Percentiles rank a stretch among this genome's conserved stretches.
Conservation (phyloP, 805 yeast genomes). For the Ogataea trehalophila region DNA sequence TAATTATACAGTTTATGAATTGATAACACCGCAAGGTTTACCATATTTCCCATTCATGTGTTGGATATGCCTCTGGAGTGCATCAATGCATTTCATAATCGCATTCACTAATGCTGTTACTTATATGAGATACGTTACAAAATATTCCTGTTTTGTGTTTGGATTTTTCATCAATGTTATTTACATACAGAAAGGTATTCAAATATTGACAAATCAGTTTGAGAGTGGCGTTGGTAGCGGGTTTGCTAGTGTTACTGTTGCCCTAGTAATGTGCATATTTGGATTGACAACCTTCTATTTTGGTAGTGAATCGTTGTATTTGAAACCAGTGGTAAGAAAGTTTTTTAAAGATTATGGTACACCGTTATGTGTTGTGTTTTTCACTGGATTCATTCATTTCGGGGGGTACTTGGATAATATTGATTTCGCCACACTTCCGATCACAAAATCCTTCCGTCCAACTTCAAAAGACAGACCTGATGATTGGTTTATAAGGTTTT, state of each 20-base stretch:
- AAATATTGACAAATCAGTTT: slow-evolving; percentile 73
- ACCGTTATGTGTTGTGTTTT: slow-evolving; percentile 78
- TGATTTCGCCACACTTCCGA: slow-evolving; percentile 59
- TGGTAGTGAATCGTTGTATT: slow-evolving; percentile 59
- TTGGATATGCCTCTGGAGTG: slow-evolving; percentile 92
- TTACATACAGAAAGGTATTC: slow-evolving; percentile 87
- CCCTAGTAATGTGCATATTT: slow-evolving; percentile 68
- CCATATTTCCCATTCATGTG: slow-evolving; percentile 86
- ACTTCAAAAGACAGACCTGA: slow-evolving; percentile 47
- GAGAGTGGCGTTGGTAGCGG: slow-evolving; percentile 28
- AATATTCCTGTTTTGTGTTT: slow-evolving; percentile 86
- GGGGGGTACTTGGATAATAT: slow-evolving; percentile 68
- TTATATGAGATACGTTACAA: slow-evolving; percentile 65
- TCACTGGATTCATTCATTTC: slow-evolving; percentile 90
- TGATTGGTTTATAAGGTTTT: slow-evolving; percentile 78
- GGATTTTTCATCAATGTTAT: slow-evolving; percentile 87
- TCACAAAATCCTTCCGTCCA: slow-evolving; percentile 69
- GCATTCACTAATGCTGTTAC: slow-evolving; percentile 67
- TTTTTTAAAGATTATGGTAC: slow-evolving; percentile 82
- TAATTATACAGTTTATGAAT: slow-evolving; percentile 81
- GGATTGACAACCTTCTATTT: slow-evolving; percentile 60
- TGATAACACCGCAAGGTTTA: slow-evolving; percentile 49
- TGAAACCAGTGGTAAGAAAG: slow-evolving; percentile 57
- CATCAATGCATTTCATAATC: slow-evolving; percentile 70
- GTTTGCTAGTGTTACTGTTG: slow-evolving; percentile 69